Evolutionary conservation across 257 asterid species (phyloP).

Genomic region (Solanum chiquidenum): DNA sequence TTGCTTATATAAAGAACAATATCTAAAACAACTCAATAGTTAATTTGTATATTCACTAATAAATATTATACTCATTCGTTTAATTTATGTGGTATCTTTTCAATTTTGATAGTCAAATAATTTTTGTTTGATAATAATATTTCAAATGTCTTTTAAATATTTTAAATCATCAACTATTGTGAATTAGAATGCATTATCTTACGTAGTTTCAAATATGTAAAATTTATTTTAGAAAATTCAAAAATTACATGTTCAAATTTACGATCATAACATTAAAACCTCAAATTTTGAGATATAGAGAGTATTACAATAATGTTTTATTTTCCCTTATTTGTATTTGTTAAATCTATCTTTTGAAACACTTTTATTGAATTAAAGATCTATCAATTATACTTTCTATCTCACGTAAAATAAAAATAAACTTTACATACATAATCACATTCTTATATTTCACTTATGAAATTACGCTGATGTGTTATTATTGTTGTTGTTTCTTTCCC

Average conservation of each 20-base stretch:
- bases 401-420: not conserved
- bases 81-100: not conserved
- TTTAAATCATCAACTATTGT: not conserved
- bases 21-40: not conserved
- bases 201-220: not conserved
- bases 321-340: not conserved
- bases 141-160: not conserved
- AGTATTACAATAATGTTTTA: not conserved
- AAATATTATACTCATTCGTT: not conserved
- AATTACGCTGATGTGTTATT: not conserved
- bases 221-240: not conserved
- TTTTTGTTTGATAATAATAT: not conserved
- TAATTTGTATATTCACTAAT: not conserved
- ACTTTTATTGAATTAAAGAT: too few relatives aligned
- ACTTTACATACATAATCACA: not conserved
- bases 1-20: too few relatives aligned
- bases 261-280: not conserved
- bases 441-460: too few relatives aligned
- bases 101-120: not conserved
- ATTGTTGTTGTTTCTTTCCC: too few relatives aligned
- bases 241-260: accelerated
- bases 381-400: not conserved
- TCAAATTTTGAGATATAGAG: not conserved
- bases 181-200: too few relatives aligned
- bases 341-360: not conserved